phyloP scores from a whole-genome alignment of 768 basidiomycete species.

The Xerocomellus amylosporus region DNA sequence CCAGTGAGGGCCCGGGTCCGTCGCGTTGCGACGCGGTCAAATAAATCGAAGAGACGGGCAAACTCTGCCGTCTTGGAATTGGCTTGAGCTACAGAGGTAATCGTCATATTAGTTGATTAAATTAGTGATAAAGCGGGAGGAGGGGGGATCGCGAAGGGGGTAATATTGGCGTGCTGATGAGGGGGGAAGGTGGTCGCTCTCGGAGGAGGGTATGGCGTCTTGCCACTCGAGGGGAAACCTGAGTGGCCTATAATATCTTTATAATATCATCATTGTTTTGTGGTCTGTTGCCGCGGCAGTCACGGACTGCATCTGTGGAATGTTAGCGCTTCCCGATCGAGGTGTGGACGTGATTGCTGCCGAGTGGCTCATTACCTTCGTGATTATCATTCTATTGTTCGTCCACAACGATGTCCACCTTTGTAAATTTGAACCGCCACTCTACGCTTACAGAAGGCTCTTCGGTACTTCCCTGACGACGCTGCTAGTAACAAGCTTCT shows the following conservation, averaged over 20 bases:
- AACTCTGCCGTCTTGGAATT: constrained; percentile 49
- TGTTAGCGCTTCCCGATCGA: not conserved
- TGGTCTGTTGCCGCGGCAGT: constrained; percentile 9
- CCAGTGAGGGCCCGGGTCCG: constrained; percentile 32
- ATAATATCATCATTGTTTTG: constrained; percentile 22
- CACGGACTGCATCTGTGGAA: constrained; percentile 4
- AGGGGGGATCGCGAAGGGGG: not conserved
- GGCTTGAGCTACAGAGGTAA: constrained; percentile 19
- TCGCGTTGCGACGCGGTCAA: constrained; percentile 50
- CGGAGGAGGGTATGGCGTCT: not conserved
- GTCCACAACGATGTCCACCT: constrained; percentile 6
- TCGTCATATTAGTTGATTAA: constrained; percentile 17
- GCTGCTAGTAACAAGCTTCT: not conserved
- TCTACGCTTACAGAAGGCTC: not conserved
- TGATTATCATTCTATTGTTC: constrained; percentile 11
- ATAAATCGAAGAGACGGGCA: constrained; percentile 50
- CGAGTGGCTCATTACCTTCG: constrained; percentile 23
- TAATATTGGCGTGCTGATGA: not conserved
- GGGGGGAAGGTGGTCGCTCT: not conserved
- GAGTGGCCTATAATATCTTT: constrained; percentile 6
- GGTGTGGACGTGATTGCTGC: constrained; percentile 12
- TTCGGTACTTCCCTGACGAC: not conserved
- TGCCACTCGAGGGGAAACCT: not conserved
- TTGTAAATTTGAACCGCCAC: not conserved
- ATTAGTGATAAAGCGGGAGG: not conserved